Base-by-base conservation (phyloP, 768 basidiomycete genomes). In the Kwoniella botswanensis region DNA sequence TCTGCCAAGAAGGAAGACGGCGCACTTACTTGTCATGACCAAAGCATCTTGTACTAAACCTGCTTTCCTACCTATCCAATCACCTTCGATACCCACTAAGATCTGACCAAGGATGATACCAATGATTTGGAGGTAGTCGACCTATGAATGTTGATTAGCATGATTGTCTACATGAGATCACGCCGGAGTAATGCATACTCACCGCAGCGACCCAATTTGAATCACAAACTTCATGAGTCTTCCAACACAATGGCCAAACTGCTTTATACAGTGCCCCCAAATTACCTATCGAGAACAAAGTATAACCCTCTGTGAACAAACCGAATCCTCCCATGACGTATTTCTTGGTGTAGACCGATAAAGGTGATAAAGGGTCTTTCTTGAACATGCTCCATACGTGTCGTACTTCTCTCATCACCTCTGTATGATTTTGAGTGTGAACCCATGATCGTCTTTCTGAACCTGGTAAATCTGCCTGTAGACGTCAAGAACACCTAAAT, bases 251-350 rank as follows among this genome's bases (percentile, higher is more conserved):
- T 17, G 83, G 83, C 84, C 85, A 85, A 7, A 84, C 83, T 10
- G 75, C 71, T 52, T 71, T 22, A 75, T 83, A 85, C 11, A 85
- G 76, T 1, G 83, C 71, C 0, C 75, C 71, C 26, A 85, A 75
- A 76, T 85, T 85, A 42, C 84, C 84, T 67, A 85, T 85, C 10
- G 84, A 85, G 83, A 85, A 85, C 35, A 85, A 76, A 61, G 79
- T 81, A 67, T 83, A 85, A 44, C 84, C 84, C 71, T 83, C 79
- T 15, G 74, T 78, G 72, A 80, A 80, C 13, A 79, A 68, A 22
- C 82, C 83, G 74, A 84, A 83, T 59, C 83, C 83, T 54, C 77
- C 80, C n/a, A 83, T 68, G 56, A 84, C 85, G 75, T 85, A 85
- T 68, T 79, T 74, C 44, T 71, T 71, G 61, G 72, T 83, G 76